Conservation (phyloP, 164 flowering plant species). For the Nelumbo lutea region DNA sequence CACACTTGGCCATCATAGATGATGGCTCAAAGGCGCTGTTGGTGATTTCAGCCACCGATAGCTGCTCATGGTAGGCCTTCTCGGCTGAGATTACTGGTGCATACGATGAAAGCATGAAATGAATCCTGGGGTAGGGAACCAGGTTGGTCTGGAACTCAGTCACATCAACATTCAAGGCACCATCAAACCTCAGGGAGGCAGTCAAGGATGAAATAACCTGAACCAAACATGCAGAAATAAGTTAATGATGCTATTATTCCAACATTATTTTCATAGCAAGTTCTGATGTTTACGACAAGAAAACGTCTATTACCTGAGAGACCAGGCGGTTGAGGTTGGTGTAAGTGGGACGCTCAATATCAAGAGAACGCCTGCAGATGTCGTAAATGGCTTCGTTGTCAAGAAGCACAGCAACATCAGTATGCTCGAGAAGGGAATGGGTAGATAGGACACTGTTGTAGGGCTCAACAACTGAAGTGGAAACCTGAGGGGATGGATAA, state of each 20-base stretch:
- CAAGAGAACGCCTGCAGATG: conserved; percentile 51
- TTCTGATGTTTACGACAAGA: too few species aligned
- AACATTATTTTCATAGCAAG: too few species aligned
- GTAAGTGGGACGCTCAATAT: conserved; percentile 57
- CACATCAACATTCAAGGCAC: conserved; percentile 54
- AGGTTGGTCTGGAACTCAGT: conserved; percentile 61
- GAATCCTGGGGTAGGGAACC: conserved; percentile 61
- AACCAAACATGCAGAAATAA: too few species aligned
- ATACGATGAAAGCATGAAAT: conserved; percentile 58
- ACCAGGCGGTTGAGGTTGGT: conserved; percentile 55
- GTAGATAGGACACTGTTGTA: conserved; percentile 56
- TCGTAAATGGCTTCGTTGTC: conserved; percentile 56
- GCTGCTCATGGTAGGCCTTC: too few species aligned
- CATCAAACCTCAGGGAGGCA: conserved; percentile 56
- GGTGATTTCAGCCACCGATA: too few species aligned
- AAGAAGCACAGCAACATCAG: conserved; percentile 52
- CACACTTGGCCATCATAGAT: too few species aligned
- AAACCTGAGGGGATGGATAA: conserved; percentile 54
- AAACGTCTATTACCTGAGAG: conserved; percentile 32
- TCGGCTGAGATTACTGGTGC: conserved; percentile 13
- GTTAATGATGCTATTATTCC: too few species aligned
- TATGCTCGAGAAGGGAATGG: conserved; percentile 53
- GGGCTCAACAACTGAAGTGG: conserved; percentile 57
- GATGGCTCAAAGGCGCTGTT: too few species aligned
- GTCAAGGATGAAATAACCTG: conserved; percentile 59